Base-by-base conservation (phyloP, 208 protist genomes). In the Kentomonas sorsogonicus region DNA sequence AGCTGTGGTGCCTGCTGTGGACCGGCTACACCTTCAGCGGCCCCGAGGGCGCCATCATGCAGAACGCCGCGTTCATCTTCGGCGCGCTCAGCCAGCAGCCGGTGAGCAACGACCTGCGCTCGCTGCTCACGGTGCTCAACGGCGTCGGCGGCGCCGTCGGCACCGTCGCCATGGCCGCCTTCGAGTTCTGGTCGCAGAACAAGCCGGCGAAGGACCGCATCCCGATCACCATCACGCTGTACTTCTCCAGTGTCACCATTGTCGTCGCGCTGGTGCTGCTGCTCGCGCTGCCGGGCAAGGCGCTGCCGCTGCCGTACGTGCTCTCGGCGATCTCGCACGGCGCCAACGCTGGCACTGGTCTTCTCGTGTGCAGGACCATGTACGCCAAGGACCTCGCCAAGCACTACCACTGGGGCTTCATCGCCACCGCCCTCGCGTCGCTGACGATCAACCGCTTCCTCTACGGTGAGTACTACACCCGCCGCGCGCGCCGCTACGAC, bases 351-450 rank as follows among this genome's bases (percentile, higher is more conserved):
- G 72, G 63, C 20, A 64, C 44, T 0, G 54, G 36, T 6, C 36
- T 86, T 11, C 63, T 90, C 38, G 75, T 86, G 36, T 52, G 74
- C 23, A 78, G 79, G 31, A 80, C 76, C 40, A 76, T 86, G 34
- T 90, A 76, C 68, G 75, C 73, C 18, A 75, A 75, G 46, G 83
- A 90, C 48, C 45, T 69, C 4, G 83, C 72, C 20, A 90, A 86
- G 76, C 78, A 84, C 63, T 90, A 86, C 64, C 69, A 86, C 63
- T 78, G 80, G 47, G 72, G 62, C 56, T 75, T 76, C 38, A 57
- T 71, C 5, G 66, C 73, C 15, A 59, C 53, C 2, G 71, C 81
- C 47, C 10, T 65, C 15, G 54, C 73, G 11, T 66, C 66, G 4
- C 47, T 89, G 20, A 39, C 79, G 29, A 67, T 83, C 46, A 90